phyloP scores from a whole-genome alignment of 2,329 filamentous ascomycete species.

The Pseudocercospora pini-densiflorae region DNA sequence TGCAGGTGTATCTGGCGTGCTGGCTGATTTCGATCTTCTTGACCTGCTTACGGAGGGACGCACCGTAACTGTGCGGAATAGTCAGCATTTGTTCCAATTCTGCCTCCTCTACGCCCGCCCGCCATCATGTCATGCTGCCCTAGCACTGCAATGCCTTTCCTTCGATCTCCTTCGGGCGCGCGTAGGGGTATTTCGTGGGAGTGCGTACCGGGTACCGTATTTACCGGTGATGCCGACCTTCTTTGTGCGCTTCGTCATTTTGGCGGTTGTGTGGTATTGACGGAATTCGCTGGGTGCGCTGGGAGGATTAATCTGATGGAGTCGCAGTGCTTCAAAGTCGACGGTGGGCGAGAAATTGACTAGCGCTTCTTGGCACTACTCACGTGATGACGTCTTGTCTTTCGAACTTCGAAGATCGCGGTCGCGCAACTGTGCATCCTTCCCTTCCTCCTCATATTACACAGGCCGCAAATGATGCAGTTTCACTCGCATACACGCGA shows the following conservation, averaged over 20 bases:
- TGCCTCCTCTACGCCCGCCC: neutral
- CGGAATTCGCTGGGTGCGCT: conserved; percentile 18
- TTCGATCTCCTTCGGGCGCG: conserved; percentile 17
- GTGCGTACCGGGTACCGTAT: conserved; percentile 89
- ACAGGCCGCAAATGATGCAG: too few relatives aligned
- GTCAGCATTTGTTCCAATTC: conserved; percentile 22
- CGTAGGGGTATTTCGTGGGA: conserved; percentile 16
- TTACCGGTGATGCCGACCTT: conserved; percentile 99
- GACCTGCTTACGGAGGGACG: conserved; percentile 98
- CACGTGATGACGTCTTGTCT: neutral
- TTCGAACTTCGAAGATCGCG: neutral
- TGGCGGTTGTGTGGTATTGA: conserved; percentile 47
- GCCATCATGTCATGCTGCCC: conserved; percentile 6
- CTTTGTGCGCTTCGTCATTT: conserved; percentile 95
- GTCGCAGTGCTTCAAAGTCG: conserved; percentile 15
- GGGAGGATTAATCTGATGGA: conserved; percentile 14
- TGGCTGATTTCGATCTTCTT: conserved; percentile 99
- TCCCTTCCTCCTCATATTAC: neutral
- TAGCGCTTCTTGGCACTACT: neutral
- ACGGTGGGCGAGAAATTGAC: neutral
- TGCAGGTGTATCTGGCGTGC: conserved; percentile 96
- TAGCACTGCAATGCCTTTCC: neutral
- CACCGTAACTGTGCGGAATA: conserved; percentile 76
- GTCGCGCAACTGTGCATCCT: conserved; percentile 5
- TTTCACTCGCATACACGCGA: neutral